Evolutionary conservation across 108 stramenopile species (phyloP), one percentile per base, ranked within the genome.

Genomic region (Nannochloropsis oceanica): DNA sequence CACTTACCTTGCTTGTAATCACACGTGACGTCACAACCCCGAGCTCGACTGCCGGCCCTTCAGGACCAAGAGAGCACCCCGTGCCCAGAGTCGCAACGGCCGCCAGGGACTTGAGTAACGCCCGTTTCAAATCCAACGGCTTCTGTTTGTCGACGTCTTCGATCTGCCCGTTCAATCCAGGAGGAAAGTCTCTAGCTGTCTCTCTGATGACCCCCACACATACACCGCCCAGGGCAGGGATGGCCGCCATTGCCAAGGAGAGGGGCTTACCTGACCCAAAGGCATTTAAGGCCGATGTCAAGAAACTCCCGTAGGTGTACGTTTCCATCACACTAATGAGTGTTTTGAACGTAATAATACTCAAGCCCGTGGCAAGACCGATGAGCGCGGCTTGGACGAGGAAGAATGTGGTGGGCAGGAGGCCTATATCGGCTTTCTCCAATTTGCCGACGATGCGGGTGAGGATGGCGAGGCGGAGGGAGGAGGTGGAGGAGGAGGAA

Each of bases 31-130:
- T 46, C 93, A 90, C 86, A 90, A 93, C 93, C 13, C 94, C 94
- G 26, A 94, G 87, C 86, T 95, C 95, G 12, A 97, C 96, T 44
- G 88, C 92, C 3, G 95, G 94, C 14, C 96, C 96, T 86, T 96
- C 96, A 18, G 96, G 96, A 25, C 96, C 96, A 24, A 96, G 91
- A 27, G 91, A 91, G 87, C 91, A 91, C 18, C 96, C 96, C 24
- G 94, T 95, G 13, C 96, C 96, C 8, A 96, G 91, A 11, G 96
- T 96, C 11, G 91, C 80, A 12, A 94, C 93, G 12, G 96, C 94
- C 20, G 94, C 95, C 13, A 91, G 80, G 26, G 94, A 91, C 13
- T 92, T 86, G 26, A 91, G 92, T 25, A 89, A 83, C 7, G 91
- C 91, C 81, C 87, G 73, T 14, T 91, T 87, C 81, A 84, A 34